Base-by-base conservation (phyloP, 495 filamentous ascomycete genomes). In the Sporormia fimetaria region DNA sequence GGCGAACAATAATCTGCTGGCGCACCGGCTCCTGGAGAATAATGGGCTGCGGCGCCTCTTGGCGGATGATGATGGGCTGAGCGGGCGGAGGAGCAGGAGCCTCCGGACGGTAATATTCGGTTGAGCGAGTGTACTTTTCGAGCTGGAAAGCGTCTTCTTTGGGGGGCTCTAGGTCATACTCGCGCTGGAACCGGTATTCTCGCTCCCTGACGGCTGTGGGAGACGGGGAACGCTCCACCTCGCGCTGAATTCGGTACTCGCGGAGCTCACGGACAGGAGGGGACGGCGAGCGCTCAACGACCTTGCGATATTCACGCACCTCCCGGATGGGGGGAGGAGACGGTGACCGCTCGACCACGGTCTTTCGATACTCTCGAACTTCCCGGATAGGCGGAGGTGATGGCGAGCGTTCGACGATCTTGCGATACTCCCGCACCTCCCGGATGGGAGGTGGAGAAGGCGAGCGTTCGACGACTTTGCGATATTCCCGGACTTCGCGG, bases 11-110 rank as follows among this genome's bases (percentile, higher is more conserved):
- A 42, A 84, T 66, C 6, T 76, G 76, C 32, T 75, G 66, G n/a
- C 78, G 75, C 3, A 73, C 69, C 66, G 45, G 37, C 29, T 87
- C 77, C 56, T 81, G 73, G 44, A 86, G 69, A 52, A 86, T 80
- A 63, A 87, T 74, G 55, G 73, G 73, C 51, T 83, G 77, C 30
- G 67, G 68, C 52, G 66, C 67, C 53, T 52, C 48, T 23, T 84
- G 73, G 30, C 75, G 75, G 48, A 73, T 79, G 59, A 87, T 80
- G 52, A 84, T 65, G 49, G 81, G 76, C 29, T 80, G 76, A 40
- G 68, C 58, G 37, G 67, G 65, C 0, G 66, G 61, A 29, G 68
- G 45, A 12, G 37, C 18, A 3, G 52, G 52, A 30, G 37, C 67
- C 18, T 74, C 66, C 10, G 67, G 67, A 11, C 66, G 63, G n/a